These are phyloP conservation scores for Tolypocladium tundrense DNA, from an alignment of 2,329 filamentous ascomycete species.

Conservation along the genomic window DNA sequence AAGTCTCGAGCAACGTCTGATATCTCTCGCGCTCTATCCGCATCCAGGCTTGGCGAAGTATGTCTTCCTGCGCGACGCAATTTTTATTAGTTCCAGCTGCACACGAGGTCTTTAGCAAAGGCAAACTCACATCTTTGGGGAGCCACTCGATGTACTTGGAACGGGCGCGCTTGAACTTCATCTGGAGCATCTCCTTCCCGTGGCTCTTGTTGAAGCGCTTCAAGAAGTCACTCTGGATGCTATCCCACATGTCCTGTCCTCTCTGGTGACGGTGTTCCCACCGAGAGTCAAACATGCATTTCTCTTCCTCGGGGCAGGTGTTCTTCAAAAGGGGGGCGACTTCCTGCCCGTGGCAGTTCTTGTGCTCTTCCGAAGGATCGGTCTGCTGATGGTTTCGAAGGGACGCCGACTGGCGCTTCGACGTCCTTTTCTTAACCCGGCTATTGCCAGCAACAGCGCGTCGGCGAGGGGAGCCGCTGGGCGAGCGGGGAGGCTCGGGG, in stretches of 20 bases:
- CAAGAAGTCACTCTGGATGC: constrained; percentile 34
- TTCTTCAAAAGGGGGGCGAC: constrained; percentile 29
- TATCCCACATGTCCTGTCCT: constrained; percentile 49
- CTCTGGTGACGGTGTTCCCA: constrained; percentile 33
- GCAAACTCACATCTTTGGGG: constrained; percentile 33
- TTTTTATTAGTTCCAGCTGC: background rate
- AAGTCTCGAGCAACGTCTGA: constrained; percentile 28
- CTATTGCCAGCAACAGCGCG: constrained; percentile 10
- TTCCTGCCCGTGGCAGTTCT: constrained; percentile 23
- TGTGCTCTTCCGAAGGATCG: constrained; percentile 19
- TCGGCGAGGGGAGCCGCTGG: constrained; percentile 17
- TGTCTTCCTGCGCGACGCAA: constrained; percentile 21
- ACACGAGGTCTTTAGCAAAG: background rate
- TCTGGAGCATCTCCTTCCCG: constrained; percentile 42
- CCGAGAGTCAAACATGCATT: constrained; percentile 38
- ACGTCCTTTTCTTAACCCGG: constrained; percentile 16
- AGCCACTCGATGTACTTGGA: constrained; percentile 39
- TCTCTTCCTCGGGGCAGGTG: constrained; percentile 36
- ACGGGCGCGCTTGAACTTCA: constrained; percentile 43
- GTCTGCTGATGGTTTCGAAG: constrained; percentile 4
- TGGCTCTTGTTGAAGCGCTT: constrained; percentile 22
- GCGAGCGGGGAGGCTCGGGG: constrained; percentile 8
- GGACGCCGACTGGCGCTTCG: constrained; percentile 4
- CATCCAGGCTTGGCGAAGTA: constrained; percentile 28
- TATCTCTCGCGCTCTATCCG: constrained; percentile 33